Base-by-base conservation (phyloP, 352 stramenopile species). In the Pythium brachiatum region DNA sequence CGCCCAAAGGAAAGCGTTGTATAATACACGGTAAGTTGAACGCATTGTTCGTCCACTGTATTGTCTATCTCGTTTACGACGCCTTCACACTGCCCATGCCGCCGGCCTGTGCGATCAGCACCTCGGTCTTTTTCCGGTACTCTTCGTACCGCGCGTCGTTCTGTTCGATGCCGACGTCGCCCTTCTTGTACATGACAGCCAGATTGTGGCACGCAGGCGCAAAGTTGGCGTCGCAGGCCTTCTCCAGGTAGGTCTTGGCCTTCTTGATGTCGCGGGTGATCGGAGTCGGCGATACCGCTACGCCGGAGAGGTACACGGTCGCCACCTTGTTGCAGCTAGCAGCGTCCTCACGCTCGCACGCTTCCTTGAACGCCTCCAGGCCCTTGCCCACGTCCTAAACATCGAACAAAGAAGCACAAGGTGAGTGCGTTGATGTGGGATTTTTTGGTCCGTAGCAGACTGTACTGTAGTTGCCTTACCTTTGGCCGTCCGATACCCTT, bases 171-270 rank as follows among this genome's bases (percentile, higher is more conserved):
- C 77, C 78, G n/a, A 64, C 72, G 65, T 96, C 87, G 32, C 87
- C 87, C 36, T 90, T 92, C 69, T 94, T 94, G 81, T 83, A 94
- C 85, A 94, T 92, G 36, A 96, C 87, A 4, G 87, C 87, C 34
- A 96, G 66, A 56, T 96, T 96, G 68, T 96, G 86, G 70, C 87
- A 96, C 36, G 87, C 87, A 52, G 87, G 87, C 15, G 85, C 87
- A 59, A 92, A 93, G 64, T 93, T 94, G 61, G 82, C 79, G 44
- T 92, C 83, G 51, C 87, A 96, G 15, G 87, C 85, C 25, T 74
- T 75, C 61, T 89, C 76, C 8, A 94, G 58, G 56, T 86, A 94
- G 21, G 52, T 69, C 39, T 94, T 92, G 13, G 87, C 87, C 54
- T 74, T 61, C 29, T 71, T 62, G 16, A 72, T 70, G 57, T 94